phyloP scores from a whole-genome alignment of 2,329 filamentous ascomycete species.

The Trichoderma harzianum region DNA sequence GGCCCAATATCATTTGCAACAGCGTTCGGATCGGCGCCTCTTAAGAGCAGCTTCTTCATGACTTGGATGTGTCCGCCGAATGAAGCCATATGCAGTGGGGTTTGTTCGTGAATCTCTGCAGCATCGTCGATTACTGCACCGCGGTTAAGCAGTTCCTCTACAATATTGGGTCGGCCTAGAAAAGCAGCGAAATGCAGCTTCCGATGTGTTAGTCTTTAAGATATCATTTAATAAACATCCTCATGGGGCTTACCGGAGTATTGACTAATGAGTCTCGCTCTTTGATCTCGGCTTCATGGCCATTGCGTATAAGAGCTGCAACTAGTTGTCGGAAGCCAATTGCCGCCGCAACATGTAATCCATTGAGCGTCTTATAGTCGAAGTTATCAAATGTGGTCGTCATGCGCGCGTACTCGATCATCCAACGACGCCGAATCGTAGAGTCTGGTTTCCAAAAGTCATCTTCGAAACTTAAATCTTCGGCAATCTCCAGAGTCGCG shows the following conservation, averaged over 20 bases:
- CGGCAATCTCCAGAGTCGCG: slow-evolving; percentile 41
- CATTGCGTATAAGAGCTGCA: slow-evolving; percentile 36
- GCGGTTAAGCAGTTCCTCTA: slow-evolving; percentile 35
- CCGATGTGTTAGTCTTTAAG: not conserved
- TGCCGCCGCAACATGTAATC: slow-evolving; percentile 37
- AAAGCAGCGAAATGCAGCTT: slow-evolving; percentile 32
- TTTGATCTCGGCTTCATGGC: slow-evolving; percentile 35
- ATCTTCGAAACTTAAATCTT: slow-evolving; percentile 36
- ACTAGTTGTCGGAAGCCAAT: slow-evolving; percentile 40
- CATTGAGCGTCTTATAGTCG: slow-evolving; percentile 30
- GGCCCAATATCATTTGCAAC: slow-evolving; percentile 27
- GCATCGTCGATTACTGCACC: slow-evolving; percentile 35
- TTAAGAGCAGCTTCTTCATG: slow-evolving; percentile 38
- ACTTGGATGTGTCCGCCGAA: slow-evolving; percentile 37
- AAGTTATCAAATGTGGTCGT: slow-evolving; percentile 32
- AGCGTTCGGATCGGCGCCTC: slow-evolving; percentile 38
- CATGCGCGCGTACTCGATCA: slow-evolving; percentile 33
- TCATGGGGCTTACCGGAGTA: slow-evolving; percentile 32
- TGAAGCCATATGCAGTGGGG: slow-evolving; percentile 40
- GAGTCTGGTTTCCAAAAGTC: slow-evolving; percentile 40
- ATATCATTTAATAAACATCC: not conserved
- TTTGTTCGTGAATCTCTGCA: slow-evolving; percentile 30
- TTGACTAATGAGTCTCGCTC: slow-evolving; percentile 30
- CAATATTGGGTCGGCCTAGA: slow-evolving; percentile 35
- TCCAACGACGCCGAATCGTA: slow-evolving; percentile 36